A percentile compares a stretch with the other conserved stretches of the same genome.
Evolutionary conservation across 768 basidiomycete genomes (phyloP).

Genomic region (Panellus pusillus): DNA sequence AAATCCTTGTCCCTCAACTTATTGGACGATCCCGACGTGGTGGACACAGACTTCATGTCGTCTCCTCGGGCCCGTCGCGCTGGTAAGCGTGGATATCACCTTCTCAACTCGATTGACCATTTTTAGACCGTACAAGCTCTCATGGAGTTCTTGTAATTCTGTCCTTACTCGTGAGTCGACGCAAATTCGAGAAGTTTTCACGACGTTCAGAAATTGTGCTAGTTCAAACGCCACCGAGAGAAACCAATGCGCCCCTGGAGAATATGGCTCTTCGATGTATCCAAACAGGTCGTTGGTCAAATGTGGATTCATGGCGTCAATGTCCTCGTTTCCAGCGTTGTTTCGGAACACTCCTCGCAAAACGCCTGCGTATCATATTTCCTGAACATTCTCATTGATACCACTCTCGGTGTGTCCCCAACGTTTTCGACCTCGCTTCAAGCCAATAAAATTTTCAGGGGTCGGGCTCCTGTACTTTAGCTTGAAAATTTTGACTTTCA

Average conservation of each 20-base stretch:
- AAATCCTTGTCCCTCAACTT: constrained; percentile 7
- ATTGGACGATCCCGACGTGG: constrained; percentile 36
- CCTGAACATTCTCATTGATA: constrained; percentile 90
- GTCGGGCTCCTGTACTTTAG: constrained; percentile 79
- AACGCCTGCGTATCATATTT: constrained; percentile 95
- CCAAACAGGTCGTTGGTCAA: constrained; percentile 88
- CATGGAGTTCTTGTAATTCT: constrained; percentile 88
- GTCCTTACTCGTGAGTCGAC: constrained; percentile 54
- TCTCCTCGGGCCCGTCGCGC: constrained; percentile 52
- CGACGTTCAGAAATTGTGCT: too few relatives aligned
- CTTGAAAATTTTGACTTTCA: constrained; percentile 60
- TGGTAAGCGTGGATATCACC: constrained; percentile 37
- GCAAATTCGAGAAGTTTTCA: too few relatives aligned
- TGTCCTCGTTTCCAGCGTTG: constrained; percentile 74
- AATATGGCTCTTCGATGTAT: constrained; percentile 95
- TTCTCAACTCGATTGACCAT: constrained; percentile 40
- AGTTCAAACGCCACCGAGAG: constrained; percentile 84
- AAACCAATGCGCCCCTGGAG: constrained; percentile 83
- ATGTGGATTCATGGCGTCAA: constrained; percentile 80
- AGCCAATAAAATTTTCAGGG: constrained; percentile 45
- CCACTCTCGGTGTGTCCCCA: constrained; percentile 67
- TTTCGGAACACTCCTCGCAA: constrained; percentile 63
- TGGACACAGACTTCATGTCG: constrained; percentile 51
- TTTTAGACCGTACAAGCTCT: constrained; percentile 77
- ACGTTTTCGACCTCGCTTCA: not conserved